Base-by-base conservation (phyloP, 805 yeast genomes). In the Spathaspora boniae region DNA sequence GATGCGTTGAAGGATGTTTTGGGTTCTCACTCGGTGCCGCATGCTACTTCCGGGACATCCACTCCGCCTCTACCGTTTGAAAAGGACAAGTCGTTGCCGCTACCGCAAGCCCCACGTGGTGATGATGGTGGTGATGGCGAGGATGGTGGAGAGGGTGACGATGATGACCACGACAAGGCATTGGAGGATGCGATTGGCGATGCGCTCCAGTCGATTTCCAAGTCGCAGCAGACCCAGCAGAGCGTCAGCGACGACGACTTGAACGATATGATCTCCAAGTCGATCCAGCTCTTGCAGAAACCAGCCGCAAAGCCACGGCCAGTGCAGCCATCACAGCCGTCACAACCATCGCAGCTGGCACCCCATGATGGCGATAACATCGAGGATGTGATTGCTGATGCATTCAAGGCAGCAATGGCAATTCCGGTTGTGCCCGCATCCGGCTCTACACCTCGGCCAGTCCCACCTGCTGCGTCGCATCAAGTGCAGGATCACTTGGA, bases 111-210 rank as follows among this genome's bases (percentile, higher is more conserved):
- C 17, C 22, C 18, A n/a, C n/a, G n/a, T n/a, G n/a, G n/a, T n/a
- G n/a, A n/a, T n/a, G n/a, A n/a, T n/a, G n/a, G n/a, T n/a, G n/a
- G n/a, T n/a, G n/a, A n/a, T n/a, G n/a, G n/a, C n/a, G n/a, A n/a
- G n/a, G n/a, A n/a, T n/a, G n/a, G n/a, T n/a, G n/a, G n/a, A n/a
- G n/a, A n/a, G n/a, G n/a, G n/a, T n/a, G 32, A 29, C 19, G 28
- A 33, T 1, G 42, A 44, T 15, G 41, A 40, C 12, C 53, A 43
- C 15, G 62, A 56, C 29, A 19, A 46, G 2, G 62, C 52, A 28
- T 48, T 60, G 18, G 58, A 61, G 39, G 50, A 48, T 29, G 70
- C 69, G 23, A 64, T 66, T 34, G 70, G 68, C 16, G 57, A 59
- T 44, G 72, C 66, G 2, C 60, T 66, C 38, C 53, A 48, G 34